Base-by-base conservation (phyloP, 2,329 filamentous ascomycete genomes). In the Aspergillus fumigatus region DNA sequence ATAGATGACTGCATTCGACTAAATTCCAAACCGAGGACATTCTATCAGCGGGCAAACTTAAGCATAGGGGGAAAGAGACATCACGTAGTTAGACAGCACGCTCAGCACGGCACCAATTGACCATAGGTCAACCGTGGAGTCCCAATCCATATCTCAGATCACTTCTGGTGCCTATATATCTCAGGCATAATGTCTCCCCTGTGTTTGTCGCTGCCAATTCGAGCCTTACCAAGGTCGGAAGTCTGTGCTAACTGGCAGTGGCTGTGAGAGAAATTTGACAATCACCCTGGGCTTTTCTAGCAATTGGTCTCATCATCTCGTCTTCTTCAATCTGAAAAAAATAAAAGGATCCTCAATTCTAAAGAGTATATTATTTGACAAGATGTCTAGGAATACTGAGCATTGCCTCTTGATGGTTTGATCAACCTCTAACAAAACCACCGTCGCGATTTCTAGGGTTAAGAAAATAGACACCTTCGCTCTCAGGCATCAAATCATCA, bases 111-210 rank as follows among this genome's bases (percentile, higher is more conserved):
- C 55, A 9, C 63, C 69, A 25, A 70, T 56, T 29, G 62, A 67
- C 70, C 70, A 73, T 19, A 72, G 66, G 57, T 72, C 70, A 38
- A 70, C 63, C 43, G 64, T 67, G 4, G 29, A 56, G 43, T 66
- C 63, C 70, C 66, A 73, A 8, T 61, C 56, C 63, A 70, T 71
- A 1, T 61, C 62, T n/a, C 69, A 27, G n/a, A 70, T 66, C 5
- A 70, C 62, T 54, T 71, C 69, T 7, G 69, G 70, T 8, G 69
- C 65, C 9, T 67, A 55, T 71, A 72, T 10, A 69, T 55, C 5
- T 62, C 59, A 3, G 69, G 68, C 64, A 66, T 66, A 27, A 67
- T 65, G 55, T 68, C 62, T 17, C 62, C 64, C 17, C 21, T 56
- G 21, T 65, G 56, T 8, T 51, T 54, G 19, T 54, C 41, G 2